Percentiles rank a stretch among this genome's conserved stretches.
Conservation (phyloP, 1,284 basidiomycete species). For the Xerocomus alliaceus region DNA sequence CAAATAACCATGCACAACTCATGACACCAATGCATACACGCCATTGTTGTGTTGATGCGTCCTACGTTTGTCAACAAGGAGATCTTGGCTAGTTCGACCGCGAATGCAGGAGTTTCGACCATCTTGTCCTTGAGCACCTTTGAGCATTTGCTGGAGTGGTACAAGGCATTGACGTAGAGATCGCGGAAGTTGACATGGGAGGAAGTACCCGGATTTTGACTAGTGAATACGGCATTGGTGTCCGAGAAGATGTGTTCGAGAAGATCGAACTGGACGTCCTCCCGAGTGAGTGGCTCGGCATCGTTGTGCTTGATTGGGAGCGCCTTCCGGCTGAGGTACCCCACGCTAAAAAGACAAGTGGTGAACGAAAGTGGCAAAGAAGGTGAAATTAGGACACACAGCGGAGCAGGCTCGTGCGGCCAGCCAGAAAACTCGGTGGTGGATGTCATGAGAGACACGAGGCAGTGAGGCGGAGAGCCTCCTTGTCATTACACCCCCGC, state of each 20-base stretch:
- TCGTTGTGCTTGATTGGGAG: slow-evolving; percentile 80
- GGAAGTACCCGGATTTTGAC: slow-evolving; percentile 52
- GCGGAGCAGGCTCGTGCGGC: slow-evolving; percentile 56
- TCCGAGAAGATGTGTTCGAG: slow-evolving; percentile 81
- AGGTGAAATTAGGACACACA: slow-evolving; percentile 26
- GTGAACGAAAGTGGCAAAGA: slow-evolving; percentile 25
- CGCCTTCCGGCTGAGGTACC: slow-evolving; percentile 72
- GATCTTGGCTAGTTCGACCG: slow-evolving; percentile 83
- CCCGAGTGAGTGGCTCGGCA: slow-evolving; percentile 77
- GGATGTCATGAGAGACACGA: slow-evolving; percentile 54
- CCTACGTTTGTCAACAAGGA: slow-evolving; percentile 89
- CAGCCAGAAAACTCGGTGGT: slow-evolving; percentile 47
- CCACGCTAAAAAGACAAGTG: slow-evolving; percentile 52
- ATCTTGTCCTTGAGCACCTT: slow-evolving; percentile 88
- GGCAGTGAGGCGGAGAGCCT: slow-evolving; percentile 44
- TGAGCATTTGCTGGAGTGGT: slow-evolving; percentile 83
- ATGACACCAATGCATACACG: slow-evolving; percentile 59
- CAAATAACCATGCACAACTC: slow-evolving; percentile 18
- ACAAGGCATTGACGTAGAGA: slow-evolving; percentile 82
- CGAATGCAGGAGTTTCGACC: slow-evolving; percentile 78
- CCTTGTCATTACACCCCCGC: slow-evolving; percentile 35
- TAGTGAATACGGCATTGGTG: slow-evolving; percentile 74
- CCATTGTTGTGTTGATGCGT: slow-evolving; percentile 93
- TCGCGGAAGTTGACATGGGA: slow-evolving; percentile 78
- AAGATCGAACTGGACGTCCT: slow-evolving; percentile 87